Conservation (phyloP, 768 basidiomycete species). For the Pleurotus pulmonarius region DNA sequence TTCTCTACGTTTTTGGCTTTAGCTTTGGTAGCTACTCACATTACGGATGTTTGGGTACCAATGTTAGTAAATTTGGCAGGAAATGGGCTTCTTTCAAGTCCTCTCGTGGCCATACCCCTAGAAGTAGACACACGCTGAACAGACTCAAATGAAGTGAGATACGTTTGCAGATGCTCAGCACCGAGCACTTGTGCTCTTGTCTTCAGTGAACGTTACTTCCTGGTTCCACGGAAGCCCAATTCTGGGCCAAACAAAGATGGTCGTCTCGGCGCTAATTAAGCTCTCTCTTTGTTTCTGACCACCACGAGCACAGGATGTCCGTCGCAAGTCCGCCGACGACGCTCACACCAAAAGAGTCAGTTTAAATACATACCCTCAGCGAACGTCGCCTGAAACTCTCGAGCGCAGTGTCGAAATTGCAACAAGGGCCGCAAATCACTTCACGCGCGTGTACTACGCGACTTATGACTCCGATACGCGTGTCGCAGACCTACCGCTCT, state of each 20-base stretch:
- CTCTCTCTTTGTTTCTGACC: neutral
- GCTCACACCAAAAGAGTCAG: constrained; percentile 59
- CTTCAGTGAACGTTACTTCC: neutral
- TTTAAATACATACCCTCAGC: constrained; percentile 17
- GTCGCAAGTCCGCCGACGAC: constrained; percentile 21
- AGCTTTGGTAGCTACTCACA: too few species aligned
- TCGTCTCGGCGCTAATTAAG: neutral
- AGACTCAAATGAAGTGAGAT: too few species aligned
- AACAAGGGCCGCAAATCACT: constrained; percentile 78
- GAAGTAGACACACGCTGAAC: too few species aligned
- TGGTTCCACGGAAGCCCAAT: neutral
- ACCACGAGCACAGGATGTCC: constrained; percentile 11
- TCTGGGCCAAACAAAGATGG: neutral
- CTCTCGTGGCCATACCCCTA: too few species aligned
- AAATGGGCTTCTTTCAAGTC: too few species aligned
- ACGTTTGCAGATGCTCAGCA: too few species aligned
- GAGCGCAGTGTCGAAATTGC: constrained; percentile 74
- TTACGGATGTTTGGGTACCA: too few species aligned
- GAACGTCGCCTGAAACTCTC: constrained; percentile 16
- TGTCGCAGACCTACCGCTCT: constrained; percentile 71
- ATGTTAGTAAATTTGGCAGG: too few species aligned
- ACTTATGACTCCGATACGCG: constrained; percentile 82
- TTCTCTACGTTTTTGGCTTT: too few species aligned
- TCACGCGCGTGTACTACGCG: constrained; percentile 78
- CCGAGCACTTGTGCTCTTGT: too few species aligned